These are phyloP conservation scores for Suillus tomentosus DNA, from an alignment of 768 basidiomycete genomes.

Conservation along the genomic window DNA sequence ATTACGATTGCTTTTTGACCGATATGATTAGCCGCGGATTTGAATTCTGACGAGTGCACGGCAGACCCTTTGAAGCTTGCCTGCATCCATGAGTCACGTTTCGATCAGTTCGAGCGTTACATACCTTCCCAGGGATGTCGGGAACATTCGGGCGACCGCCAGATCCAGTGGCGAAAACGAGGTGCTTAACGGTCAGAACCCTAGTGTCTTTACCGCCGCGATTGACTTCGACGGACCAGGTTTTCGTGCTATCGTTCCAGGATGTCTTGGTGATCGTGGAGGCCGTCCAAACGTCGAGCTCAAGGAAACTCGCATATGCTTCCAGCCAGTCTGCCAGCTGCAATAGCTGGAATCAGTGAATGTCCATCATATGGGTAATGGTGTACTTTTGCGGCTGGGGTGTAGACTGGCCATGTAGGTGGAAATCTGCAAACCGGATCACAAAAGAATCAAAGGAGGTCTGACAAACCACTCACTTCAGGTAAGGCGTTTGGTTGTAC, in stretches of 20 bases:
- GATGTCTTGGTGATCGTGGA: conserved; percentile 41
- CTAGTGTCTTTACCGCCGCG: conserved; percentile 36
- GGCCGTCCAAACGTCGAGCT: conserved; percentile 66
- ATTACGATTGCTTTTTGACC: conserved; percentile 72
- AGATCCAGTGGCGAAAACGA: conserved; percentile 60
- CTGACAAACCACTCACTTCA: conserved; percentile 39
- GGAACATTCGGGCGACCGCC: conserved; percentile 48
- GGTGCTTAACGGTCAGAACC: conserved; percentile 45
- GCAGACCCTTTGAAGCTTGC: conserved; percentile 55
- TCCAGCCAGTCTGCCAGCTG: conserved; percentile 70
- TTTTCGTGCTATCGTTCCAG: conserved; percentile 39
- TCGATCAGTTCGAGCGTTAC: neutral
- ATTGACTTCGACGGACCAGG: conserved; percentile 48
- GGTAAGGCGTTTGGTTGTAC: conserved; percentile 59
- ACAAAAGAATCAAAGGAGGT: neutral
- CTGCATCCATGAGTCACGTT: conserved; percentile 23
- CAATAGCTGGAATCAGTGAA: neutral
- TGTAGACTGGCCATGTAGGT: conserved; percentile 54
- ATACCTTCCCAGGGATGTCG: conserved; percentile 27
- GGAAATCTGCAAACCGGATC: conserved; percentile 44
- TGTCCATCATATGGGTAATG: neutral
- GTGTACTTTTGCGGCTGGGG: conserved; percentile 50
- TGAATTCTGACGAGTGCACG: conserved; percentile 55
- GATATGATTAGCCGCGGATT: conserved; percentile 45
- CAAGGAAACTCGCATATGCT: conserved; percentile 56